A percentile compares a stretch with the other conserved stretches of the same genome.
These are phyloP conservation scores for Bisporella sp. DNA, from an alignment of 2,329 filamentous ascomycete species.

Conservation along the genomic window DNA sequence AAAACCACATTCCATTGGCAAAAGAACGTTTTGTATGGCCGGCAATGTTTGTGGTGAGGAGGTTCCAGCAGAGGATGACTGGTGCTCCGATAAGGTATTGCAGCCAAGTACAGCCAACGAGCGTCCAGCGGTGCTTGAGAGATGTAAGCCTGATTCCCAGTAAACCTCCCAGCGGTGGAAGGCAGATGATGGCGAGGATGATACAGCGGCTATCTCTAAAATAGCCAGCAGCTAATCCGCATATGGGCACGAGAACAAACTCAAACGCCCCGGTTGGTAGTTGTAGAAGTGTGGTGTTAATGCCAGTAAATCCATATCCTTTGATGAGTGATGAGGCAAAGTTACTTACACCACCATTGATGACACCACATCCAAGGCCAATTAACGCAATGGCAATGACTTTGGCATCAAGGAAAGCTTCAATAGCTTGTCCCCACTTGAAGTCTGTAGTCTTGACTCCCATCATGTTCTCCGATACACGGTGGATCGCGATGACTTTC, in stretches of 20 bases:
- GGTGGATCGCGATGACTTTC: constrained; percentile 28
- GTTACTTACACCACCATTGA: too few species aligned
- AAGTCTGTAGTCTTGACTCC: not conserved
- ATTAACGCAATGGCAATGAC: too few species aligned
- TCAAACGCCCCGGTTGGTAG: not conserved
- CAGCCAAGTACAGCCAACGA: not conserved
- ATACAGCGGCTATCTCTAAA: not conserved
- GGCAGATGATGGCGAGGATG: not conserved
- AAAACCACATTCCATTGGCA: not conserved
- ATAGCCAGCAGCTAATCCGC: not conserved
- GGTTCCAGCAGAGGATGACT: not conserved
- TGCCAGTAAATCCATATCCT: too few species aligned
- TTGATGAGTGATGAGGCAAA: too few species aligned
- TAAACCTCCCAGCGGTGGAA: not conserved
- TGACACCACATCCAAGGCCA: too few species aligned
- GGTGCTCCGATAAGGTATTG: not conserved
- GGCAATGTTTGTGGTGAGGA: not conserved
- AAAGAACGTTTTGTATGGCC: not conserved
- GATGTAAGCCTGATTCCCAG: not conserved
- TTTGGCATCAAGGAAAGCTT: too few species aligned
- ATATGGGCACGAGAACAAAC: not conserved
- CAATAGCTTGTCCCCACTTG: too few species aligned
- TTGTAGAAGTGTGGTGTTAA: too few species aligned
- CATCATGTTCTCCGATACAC: constrained; percentile 7
- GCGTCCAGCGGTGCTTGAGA: not conserved